Evolutionary conservation across 257 asterid species (phyloP), one percentile per base, ranked within the genome.

Genomic region (Rhazya stricta): DNA sequence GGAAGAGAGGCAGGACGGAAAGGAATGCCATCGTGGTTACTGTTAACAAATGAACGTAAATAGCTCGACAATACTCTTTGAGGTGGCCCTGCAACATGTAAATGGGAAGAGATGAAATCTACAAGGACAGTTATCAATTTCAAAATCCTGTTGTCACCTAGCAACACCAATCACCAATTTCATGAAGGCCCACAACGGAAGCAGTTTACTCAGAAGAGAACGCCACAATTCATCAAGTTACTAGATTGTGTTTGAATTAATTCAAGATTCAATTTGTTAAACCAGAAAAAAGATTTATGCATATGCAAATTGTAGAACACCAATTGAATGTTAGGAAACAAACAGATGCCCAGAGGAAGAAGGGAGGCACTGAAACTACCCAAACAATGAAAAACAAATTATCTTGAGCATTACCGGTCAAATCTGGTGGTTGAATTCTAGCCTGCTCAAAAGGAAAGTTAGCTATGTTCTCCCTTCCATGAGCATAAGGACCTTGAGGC

Each of bases 31-130:
- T 91, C 92, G 45, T 88, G 97, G 79, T 89, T 81, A 79, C 93
- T 92, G 77, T 89, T 94, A 81, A 91, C 91, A 88, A 95, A 95
- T 57, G 99, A 91, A 84, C 89, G 99, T 93, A 95, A 85, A 78
- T 92, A 95, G 79, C 83, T 87, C 50, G 99, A 92, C 85, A 95
- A 69, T 42, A 95, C 97, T 89, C 90, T 91, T 79, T 95, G 99
- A 66, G 98, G 99, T 42, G 99, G 97, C 53, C 99, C 99, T 95
- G 92, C 82, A 79, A 71, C 68, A 84, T 72, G 82, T 3, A 29
- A 32, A 73, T 27, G 4, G 9, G 43, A 11, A 13, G 29, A 56
- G 46, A 48, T 41, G 74, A 67, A 69, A 63, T 37, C 66, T 27
- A 45, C 19, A 42, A 51, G 37, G 27, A 39, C n/a, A 25, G 65